These are phyloP conservation scores for Solanum medicagineum DNA, from an alignment of 257 asterid genomes.

Conservation along the genomic window DNA sequence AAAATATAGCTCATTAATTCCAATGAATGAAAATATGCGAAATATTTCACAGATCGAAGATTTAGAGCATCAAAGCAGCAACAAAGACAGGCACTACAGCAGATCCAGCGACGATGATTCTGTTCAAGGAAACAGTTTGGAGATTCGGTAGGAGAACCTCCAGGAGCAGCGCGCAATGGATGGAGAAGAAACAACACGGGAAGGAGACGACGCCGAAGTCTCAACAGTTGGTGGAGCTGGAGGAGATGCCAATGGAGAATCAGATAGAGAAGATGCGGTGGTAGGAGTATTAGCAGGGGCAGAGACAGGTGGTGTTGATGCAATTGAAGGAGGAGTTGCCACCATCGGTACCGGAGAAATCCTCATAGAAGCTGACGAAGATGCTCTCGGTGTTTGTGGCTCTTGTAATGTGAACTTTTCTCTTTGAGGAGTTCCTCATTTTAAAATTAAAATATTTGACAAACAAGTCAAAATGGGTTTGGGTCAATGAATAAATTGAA, in stretches of 20 bases:
- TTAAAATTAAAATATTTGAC: no score
- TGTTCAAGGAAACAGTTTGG: slow-evolving; percentile 23
- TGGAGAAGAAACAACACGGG: slow-evolving; percentile 2
- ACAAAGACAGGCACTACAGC: slow-evolving; percentile 20
- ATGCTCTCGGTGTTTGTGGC: slow-evolving; percentile 33
- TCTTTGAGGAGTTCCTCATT: no score
- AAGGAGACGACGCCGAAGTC: slow-evolving; percentile 14
- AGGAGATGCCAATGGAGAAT: slow-evolving; percentile 21
- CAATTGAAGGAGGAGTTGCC: background rate
- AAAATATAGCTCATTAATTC: background rate
- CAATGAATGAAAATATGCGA: background rate
- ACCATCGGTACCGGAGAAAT: slow-evolving; percentile 13
- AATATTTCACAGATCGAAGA: background rate
- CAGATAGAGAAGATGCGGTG: slow-evolving; percentile 2
- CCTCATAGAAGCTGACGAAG: slow-evolving; percentile 29
- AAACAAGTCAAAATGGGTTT: no score
- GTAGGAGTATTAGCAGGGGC: background rate
- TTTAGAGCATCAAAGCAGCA: slow-evolving; percentile 30
- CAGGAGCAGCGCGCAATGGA: slow-evolving; percentile 18
- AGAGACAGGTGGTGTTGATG: background rate
- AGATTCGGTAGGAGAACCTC: slow-evolving; percentile 16
- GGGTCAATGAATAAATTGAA: no score
- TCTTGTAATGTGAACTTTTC: no score
- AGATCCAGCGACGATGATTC: slow-evolving; percentile 35
- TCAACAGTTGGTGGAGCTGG: slow-evolving; percentile 10